Percentiles rank a stretch among this genome's conserved stretches.
These are phyloP conservation scores for Phytophthora macrochlamydospora DNA, from an alignment of 352 stramenopile species.

Conservation along the genomic window DNA sequence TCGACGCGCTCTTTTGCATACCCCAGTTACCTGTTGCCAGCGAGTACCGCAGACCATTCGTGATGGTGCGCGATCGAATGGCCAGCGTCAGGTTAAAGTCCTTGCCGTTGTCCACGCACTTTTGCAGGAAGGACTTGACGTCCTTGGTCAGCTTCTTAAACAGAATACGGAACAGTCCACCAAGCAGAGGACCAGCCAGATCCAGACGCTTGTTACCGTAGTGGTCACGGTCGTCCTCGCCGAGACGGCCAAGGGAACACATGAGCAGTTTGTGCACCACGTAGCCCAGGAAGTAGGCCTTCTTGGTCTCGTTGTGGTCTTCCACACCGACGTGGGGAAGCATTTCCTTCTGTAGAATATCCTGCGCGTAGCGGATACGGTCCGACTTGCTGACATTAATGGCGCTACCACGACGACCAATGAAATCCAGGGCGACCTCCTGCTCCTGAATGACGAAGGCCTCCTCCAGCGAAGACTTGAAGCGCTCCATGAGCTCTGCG, in stretches of 20 bases:
- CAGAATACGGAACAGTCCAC: constrained; percentile 97
- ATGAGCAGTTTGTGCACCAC: constrained; percentile 99
- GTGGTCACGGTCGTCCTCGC: constrained; percentile 99
- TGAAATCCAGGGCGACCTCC: constrained; percentile 98
- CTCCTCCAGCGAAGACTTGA: constrained; percentile 98
- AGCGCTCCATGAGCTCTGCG: constrained; percentile 98
- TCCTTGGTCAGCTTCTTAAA: constrained; percentile 99
- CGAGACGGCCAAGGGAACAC: constrained; percentile 96
- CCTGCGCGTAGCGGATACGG: constrained; percentile 98
- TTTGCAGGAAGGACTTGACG: constrained; percentile 94
- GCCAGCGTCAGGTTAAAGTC: constrained; percentile 98
- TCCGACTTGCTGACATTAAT: constrained; percentile 97
- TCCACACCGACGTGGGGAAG: constrained; percentile 99
- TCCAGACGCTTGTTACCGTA: constrained; percentile 99
- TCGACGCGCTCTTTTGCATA: constrained; percentile 93
- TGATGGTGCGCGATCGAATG: constrained; percentile 98
- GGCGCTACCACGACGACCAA: constrained; percentile 95
- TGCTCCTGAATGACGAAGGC: constrained; percentile 98
- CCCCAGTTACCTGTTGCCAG: constrained; percentile 99
- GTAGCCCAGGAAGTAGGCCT: constrained; percentile 98
- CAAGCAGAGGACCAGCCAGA: constrained; percentile 97
- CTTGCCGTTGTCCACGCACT: constrained; percentile 91
- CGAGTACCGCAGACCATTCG: constrained; percentile 98
- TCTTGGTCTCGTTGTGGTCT: constrained; percentile 97
- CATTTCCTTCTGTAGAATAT: constrained; percentile 99